These are phyloP conservation scores for Coemansia sp. DNA, from an alignment of 192 early-diverging fungal species.

Conservation along the genomic window DNA sequence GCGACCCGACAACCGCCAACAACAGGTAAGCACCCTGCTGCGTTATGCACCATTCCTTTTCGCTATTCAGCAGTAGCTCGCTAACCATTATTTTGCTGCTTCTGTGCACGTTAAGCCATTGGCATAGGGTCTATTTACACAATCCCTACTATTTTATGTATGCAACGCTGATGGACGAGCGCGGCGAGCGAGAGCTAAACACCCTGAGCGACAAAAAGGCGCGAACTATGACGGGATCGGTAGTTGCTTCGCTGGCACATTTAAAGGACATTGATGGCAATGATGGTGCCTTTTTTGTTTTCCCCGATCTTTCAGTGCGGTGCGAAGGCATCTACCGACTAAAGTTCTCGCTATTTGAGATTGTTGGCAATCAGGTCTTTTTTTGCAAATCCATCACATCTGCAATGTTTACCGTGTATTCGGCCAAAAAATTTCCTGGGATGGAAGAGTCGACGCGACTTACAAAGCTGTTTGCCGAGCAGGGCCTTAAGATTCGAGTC, in stretches of 20 bases:
- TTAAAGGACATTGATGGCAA: conserved; percentile 81
- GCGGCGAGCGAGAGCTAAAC: conserved; percentile 81
- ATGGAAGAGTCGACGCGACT: conserved; percentile 93
- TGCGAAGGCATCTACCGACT: conserved; percentile 87
- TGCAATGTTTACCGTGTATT: conserved; percentile 82
- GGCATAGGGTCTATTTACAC: conserved; percentile 53
- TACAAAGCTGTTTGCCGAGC: conserved; percentile 91
- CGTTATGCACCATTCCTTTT: too few species aligned
- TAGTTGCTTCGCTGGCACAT: conserved; percentile 88
- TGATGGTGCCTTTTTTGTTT: conserved; percentile 96
- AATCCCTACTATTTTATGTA: conserved; percentile 99
- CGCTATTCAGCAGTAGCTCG: too few species aligned
- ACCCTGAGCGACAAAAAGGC: conserved; percentile 88
- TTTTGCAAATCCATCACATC: conserved; percentile 87
- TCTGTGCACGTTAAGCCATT: neutral
- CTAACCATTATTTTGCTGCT: neutral
- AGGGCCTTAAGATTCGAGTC: conserved; percentile 93
- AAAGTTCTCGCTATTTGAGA: conserved; percentile 89
- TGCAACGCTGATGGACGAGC: conserved; percentile 81
- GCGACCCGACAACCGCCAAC: conserved; percentile 37
- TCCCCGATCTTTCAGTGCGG: conserved; percentile 91
- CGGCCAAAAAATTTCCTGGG: conserved; percentile 95
- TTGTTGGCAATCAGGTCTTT: conserved; percentile 80
- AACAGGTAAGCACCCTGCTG: conserved; percentile 35
- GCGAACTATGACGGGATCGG: conserved; percentile 87